phyloP scores from a whole-genome alignment of 257 asterid genomes.

The Parsonsia alboflavescens region DNA sequence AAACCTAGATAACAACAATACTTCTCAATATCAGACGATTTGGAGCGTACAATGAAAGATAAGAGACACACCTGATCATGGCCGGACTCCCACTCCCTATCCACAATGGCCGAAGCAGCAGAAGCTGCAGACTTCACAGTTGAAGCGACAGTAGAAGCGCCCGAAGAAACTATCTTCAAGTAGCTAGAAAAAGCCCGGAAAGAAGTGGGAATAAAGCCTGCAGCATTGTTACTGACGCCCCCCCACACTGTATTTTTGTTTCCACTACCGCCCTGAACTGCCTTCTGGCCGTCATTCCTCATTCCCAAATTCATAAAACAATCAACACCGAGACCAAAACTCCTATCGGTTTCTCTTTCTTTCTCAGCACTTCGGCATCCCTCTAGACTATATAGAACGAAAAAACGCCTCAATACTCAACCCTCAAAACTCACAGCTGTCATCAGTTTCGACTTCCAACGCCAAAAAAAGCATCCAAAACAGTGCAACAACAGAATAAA shows the following conservation, averaged over 20 bases:
- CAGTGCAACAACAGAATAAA: constrained; percentile 20
- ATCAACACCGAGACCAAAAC: neutral
- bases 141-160: constrained; percentile 83
- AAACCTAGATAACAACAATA: constrained; percentile 6
- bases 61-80: constrained; percentile 55
- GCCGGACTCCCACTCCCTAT: constrained; percentile 61
- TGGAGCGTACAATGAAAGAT: neutral
- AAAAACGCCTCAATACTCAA: constrained; percentile 1
- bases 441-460: constrained; percentile 43
- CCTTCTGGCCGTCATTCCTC: constrained; percentile 63
- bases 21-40: neutral
- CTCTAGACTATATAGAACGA: neutral
- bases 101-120: constrained; percentile 82
- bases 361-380: constrained; percentile 13
- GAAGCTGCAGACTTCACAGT: constrained; percentile 85
- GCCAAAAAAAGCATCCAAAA: constrained; percentile 30
- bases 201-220: constrained; percentile 57
- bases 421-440: constrained; percentile 36
- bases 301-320: constrained; percentile 33
- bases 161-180: constrained; percentile 70
- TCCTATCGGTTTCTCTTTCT: neutral
- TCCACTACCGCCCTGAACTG: constrained; percentile 37
- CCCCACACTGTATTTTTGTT: constrained; percentile 39
- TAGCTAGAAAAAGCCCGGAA: constrained; percentile 67
- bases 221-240: constrained; percentile 24